Evolutionary conservation across 257 asterid genomes (phyloP), one percentile per base, ranked within the genome.

Genomic region (Solanum chilense): DNA sequence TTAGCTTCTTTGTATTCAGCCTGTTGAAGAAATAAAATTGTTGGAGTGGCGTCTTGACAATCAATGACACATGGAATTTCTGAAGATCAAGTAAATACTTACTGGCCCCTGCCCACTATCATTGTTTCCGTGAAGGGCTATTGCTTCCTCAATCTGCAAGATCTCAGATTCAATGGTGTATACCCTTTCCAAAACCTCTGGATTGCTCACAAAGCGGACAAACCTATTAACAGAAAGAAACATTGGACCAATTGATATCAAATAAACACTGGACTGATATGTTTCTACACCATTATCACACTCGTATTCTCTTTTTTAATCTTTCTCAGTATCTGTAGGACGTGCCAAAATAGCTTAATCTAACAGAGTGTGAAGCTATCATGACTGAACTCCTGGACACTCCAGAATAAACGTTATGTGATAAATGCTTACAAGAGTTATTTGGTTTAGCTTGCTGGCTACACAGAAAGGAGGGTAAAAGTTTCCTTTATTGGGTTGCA

Each of bases 201-300:
- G 99, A 71, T 98, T 97, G 94, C 98, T 97, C 93, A 97, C 99
- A 92, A 96, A 97, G 73, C 99, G 99, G 88, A 97, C 99, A 95
- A 97, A 97, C 95, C 99, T 95, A 90, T 88, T 62, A 86, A 85
- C 88, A 78, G 75, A 85, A 87, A 90, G 88, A 90, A 66, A 86
- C 42, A 71, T 87, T 44, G 89, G 86, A 33, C 31, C 82, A 86
- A 29, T 71, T 13, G 70, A 52, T 70, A 86, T 86, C 35, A 18
- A 42, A 49, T 27, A 39, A 27, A 49, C 42, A 74, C 42, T 23
- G 88, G 68, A 52, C 85, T 49, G n/a, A 49, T 49, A 29, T 81
- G 69, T 81, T 81, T 18, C 29, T 33, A 81, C 70, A 81, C 16
- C 44, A 49, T 47, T 31, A 49, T 31, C 69, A 10, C 44, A 15